Evolutionary conservation across 495 filamentous ascomycete genomes (phyloP).

Genomic region (Aspergillus baeticus): DNA sequence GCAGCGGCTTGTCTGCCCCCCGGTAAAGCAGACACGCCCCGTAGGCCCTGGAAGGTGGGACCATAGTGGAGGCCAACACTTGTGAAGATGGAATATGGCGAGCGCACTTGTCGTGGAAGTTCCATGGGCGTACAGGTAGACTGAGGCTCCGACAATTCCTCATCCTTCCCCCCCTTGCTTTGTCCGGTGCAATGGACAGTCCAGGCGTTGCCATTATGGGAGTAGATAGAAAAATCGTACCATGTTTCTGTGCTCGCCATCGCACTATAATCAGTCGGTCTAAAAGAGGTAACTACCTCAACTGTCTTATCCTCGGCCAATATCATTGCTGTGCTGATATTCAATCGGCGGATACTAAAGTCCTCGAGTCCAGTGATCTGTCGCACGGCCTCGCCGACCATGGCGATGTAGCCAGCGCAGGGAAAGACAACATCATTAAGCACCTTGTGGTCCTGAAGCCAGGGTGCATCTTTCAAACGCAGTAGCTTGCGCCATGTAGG

Average conservation of each 20-base stretch:
- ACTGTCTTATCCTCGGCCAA: conserved; percentile 7
- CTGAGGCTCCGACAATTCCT: no score
- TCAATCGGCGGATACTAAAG: conserved; percentile 12
- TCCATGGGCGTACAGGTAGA: neutral
- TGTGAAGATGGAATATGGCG: neutral
- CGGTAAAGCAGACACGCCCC: conserved; percentile 21
- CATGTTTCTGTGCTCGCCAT: conserved; percentile 18
- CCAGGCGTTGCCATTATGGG: conserved; percentile 33
- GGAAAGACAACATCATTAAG: conserved; percentile 40
- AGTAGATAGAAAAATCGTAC: conserved; percentile 45
- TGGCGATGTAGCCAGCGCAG: conserved; percentile 42
- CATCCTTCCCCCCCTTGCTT: conserved; percentile 7
- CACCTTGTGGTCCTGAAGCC: conserved; percentile 46
- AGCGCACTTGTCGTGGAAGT: neutral
- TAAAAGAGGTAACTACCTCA: conserved; percentile 29
- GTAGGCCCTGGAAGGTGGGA: conserved; percentile 23
- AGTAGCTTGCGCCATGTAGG: conserved; percentile 50
- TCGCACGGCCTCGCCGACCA: conserved; percentile 41
- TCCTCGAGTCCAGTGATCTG: conserved; percentile 35
- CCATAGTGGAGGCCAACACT: conserved; percentile 36
- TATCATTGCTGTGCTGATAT: conserved; percentile 34
- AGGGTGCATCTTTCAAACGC: conserved; percentile 36
- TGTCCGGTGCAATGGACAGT: conserved; percentile 41
- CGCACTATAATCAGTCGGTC: conserved; percentile 2
- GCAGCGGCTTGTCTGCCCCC: neutral